Percentiles rank a stretch among this genome's conserved stretches.
These are phyloP conservation scores for Botrytis fragariae DNA, from an alignment of 2,329 filamentous ascomycete genomes.

Conservation along the genomic window DNA sequence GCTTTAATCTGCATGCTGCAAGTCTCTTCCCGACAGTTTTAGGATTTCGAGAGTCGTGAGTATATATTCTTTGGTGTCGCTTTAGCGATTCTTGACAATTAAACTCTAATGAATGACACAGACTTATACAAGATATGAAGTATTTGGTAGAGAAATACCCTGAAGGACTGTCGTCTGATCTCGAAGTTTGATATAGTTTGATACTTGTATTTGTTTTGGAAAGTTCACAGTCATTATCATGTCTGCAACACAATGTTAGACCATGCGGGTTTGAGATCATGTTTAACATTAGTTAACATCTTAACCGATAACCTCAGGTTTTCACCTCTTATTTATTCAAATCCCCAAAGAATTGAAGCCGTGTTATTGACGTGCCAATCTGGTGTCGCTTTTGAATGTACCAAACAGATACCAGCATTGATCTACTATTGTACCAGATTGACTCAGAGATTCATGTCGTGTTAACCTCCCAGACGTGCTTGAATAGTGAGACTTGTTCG, in stretches of 20 bases:
- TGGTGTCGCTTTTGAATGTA: background rate
- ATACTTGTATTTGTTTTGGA: background rate
- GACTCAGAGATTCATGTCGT: background rate
- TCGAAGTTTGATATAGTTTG: background rate
- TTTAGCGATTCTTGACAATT: no score
- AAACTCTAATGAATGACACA: no score
- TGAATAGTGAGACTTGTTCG: background rate
- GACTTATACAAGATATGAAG: constrained; percentile 23
- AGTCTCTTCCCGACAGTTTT: no score
- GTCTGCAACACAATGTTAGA: background rate
- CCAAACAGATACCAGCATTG: background rate
- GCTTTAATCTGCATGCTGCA: no score
- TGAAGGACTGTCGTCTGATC: background rate
- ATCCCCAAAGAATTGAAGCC: background rate
- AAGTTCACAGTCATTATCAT: background rate
- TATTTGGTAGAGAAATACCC: constrained; percentile 20
- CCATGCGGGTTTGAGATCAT: background rate
- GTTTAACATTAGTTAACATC: background rate
- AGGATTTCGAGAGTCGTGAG: no score
- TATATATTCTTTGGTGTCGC: no score
- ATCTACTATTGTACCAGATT: background rate
- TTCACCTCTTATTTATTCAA: background rate
- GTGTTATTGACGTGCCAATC: background rate
- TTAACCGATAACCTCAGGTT: background rate
- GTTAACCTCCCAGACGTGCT: background rate